Evolutionary conservation across 805 yeast genomes (phyloP), one percentile per base, ranked within the genome.

Genomic region (Peterozyma xylosa): DNA sequence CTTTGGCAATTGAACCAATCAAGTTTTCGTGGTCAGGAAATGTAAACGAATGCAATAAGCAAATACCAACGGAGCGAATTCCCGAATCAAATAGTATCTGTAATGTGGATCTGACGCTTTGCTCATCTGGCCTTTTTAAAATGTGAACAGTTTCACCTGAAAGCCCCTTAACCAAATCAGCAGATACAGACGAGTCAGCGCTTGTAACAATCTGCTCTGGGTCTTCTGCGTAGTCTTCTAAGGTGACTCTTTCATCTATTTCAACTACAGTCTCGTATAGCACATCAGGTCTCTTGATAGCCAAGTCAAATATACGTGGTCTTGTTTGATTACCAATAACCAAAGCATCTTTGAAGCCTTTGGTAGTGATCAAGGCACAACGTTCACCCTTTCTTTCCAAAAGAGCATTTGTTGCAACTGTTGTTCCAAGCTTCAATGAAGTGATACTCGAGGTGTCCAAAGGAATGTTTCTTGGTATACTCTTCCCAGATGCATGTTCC

Each of bases 391-490:
- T 89, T 49, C 98, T 73, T 57, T 91, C 98, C 47, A 91, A 70
- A 32, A 93, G 71, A 1, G 98, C 96, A 64, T 91, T 91, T 7
- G 98, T 91, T 2, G 99, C 98, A 10, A 89, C 93, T 0, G 97
- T 90, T 3, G 97, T 89, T 2, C 97, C 97, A 85, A 90, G 82
- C 45, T 96, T 70, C 39, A 89, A 78, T 37, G 81, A 74, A 43
- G 77, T 79, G 34, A 88, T 84, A 2, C 64, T 62, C 3, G 79
- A 70, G 1, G 86, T 71, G 46, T 82, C 87, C 47, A 89, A 61
- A 3, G 76, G 79, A 33, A 60, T 60, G 9, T 76, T 76, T 41
- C 86, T 69, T 3, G 89, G 82, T 41, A 86, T 84, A 9, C 56
- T 40, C 6, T 57, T 60, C 1, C 75, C 73, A 1, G 78, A 73